Base-by-base conservation (phyloP, 164 flowering plant genomes). In the Piper longum region DNA sequence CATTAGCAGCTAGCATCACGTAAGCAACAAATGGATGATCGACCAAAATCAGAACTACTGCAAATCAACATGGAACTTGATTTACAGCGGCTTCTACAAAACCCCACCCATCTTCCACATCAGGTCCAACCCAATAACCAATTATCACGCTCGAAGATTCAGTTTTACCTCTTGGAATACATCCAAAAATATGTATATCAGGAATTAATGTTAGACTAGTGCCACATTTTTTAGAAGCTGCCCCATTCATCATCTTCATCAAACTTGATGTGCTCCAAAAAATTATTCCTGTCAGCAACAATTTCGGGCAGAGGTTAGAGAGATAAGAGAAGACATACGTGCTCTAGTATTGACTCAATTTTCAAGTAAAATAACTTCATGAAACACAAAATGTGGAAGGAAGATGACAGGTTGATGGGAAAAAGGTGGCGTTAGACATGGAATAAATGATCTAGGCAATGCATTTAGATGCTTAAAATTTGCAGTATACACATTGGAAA, bases 51-150 rank as follows among this genome's bases (percentile, higher is more conserved):
- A 26, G 36, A 26, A 26, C 2, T 26, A 26, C 36, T 26, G 2
- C 36, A 26, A 48, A 48, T 48, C 52, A 48, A 48, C 52, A 2
- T 4, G 36, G 6, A 13, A 65, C 70, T 77, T 65, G 77, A 67
- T 75, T 69, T 26, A 90, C 70, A 61, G 74, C 70, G 59, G 91
- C 97, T 72, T 85, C 85, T 59, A 84, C 72, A 77, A 76, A 84
- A 59, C 95, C 96, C 85, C 93, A 91, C 42, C 95, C 95, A 77
- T 88, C 97, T 72, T 91, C 95, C 58, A 65, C 18, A 73, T 88
- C 93, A 56, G 95, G 97, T 69, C 95, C 93, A 17, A 86, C 80
- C 97, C 97, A 91, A 69, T 79, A 91, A 66, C 97, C 97, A 64
- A 74, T 63, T 57, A 88, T 76, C 43, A 71, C 66, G 1, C 3